Base-by-base conservation (phyloP, 2,329 filamentous ascomycete species). In the Emmonsiellopsis sp. region DNA sequence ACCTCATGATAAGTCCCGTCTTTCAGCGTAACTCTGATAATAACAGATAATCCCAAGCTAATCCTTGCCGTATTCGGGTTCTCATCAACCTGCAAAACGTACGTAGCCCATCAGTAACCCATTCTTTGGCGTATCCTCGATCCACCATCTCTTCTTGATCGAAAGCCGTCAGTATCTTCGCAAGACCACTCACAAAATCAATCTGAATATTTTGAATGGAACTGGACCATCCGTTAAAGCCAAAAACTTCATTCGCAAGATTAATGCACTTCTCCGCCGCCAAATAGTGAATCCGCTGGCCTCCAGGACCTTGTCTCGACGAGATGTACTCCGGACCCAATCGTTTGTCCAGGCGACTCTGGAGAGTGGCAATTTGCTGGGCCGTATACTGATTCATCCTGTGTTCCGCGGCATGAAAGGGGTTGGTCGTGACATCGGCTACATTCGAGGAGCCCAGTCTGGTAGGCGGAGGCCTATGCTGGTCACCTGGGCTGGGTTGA, bases 151-250 rank as follows among this genome's bases (percentile, higher is more conserved):
- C n/a, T n/a, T 34, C 6, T 20, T 16, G 48, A 13, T 7, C 4
- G 13, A 15, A 41, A 37, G 8, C 16, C 31, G 34, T n/a, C n/a
- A 15, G 8, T 11, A 49, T 15, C 16, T 26, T 3, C 26, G 9
- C 34, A 43, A 15, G 44, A 30, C 45, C 40, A 69, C 76, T 58
- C 66, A 83, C 89, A 70, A 94, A 97, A 70, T 98, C 93, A 55
- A 97, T 87, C 66, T 95, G 87, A 38, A 96, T 87, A 66, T 94
- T 90, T 66, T 92, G 88, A 55, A 98, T 93, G n/a, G 87, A 86
- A 53, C 89, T 95, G 8, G 89, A 95, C 93, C 93, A 98, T 63
- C 91, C 91, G 72, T 96, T 95, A 76, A 96, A 96, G 8, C 91
- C 91, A 73, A 96, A 95, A 1, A 96, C 85, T 68, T 96, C 89